Evolutionary conservation across 805 yeast genomes (phyloP), one percentile per base, ranked within the genome.

Genomic region (Candida schatavii): DNA sequence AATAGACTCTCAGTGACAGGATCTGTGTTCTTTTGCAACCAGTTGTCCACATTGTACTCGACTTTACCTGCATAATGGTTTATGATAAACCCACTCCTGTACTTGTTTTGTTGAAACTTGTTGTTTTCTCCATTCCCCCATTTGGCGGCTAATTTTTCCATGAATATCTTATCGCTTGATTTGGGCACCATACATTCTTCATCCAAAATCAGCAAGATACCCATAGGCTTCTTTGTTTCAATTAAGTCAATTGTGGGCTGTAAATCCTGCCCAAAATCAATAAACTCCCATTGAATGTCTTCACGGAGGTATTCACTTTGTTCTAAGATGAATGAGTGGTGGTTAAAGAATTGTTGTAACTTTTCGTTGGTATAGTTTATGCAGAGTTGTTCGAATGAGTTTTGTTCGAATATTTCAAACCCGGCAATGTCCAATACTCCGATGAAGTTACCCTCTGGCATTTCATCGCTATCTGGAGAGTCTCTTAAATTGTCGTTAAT

Each of bases 21-120:
- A 58, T 93, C 99, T 50, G 86, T 87, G 59, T 93, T 93, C 64
- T 93, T 93, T 47, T 88, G 88, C 20, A 93, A 67, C 99, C 99
- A 93, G 25, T 90, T 91, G 15, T 85, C 90, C 18, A 88, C 84
- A 26, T 86, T 78, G 61, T 93, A 93, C 54, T 90, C 96, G n/a
- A 93, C 99, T 43, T 81, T 82, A 7, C 96, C 97, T 19, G 99
- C 99, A 64, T 93, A 93, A 64, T 93, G 99, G 45, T 85, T 82
- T 17, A 93, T 71, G 4, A 87, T 72, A 55, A 93, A 93, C 3
- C 95, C 96, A 50, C 77, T 80, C 45, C 83, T 75, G 35, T 82
- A 72, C 50, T 85, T 83, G 42, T 89, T 85, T 27, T 93, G 82
- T 50, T 72, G 78, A 61, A 85, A 93, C 56, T 85, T 69, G 14